Percentiles rank a stretch among this genome's conserved stretches.
phyloP scores from a whole-genome alignment of 768 basidiomycete genomes.

The Termitomyces sp. region DNA sequence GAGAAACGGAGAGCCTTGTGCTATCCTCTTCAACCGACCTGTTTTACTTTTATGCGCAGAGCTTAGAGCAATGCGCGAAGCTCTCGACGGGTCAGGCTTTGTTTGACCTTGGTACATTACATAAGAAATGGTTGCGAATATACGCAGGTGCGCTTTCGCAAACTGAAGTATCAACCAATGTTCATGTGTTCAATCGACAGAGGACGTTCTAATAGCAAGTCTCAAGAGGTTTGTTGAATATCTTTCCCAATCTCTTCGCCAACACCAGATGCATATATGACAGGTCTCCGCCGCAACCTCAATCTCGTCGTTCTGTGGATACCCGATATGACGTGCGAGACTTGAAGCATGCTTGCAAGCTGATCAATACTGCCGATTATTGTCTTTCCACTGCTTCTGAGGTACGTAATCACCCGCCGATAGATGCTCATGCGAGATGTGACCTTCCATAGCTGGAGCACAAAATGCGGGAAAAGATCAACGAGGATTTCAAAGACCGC shows the following conservation, averaged over 20 bases:
- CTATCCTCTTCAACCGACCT: constrained; percentile 93
- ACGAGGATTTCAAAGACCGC: constrained; percentile 69
- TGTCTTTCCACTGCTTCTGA: constrained; percentile 89
- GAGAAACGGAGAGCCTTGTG: constrained; percentile 49
- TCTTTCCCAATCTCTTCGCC: not conserved
- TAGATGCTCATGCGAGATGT: not conserved
- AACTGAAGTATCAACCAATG: not conserved
- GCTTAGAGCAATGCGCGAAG: constrained; percentile 89
- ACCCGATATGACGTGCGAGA: constrained; percentile 71
- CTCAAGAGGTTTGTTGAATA: constrained; percentile 55
- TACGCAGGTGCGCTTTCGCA: constrained; percentile 65
- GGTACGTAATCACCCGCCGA: constrained; percentile 31
- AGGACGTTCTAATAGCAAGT: constrained; percentile 77
- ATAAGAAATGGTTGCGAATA: constrained; percentile 90
- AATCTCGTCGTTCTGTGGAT: constrained; percentile 69
- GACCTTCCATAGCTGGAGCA: constrained; percentile 69
- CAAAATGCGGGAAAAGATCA: constrained; percentile 79
- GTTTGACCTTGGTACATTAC: constrained; percentile 73
- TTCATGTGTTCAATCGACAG: constrained; percentile 31
- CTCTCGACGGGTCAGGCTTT: constrained; percentile 81
- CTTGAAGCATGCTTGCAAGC: constrained; percentile 76
- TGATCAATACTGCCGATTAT: constrained; percentile 97
- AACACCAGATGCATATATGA: constrained; percentile 4
- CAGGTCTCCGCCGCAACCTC: constrained; percentile 33
- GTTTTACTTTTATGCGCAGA: constrained; percentile 96